Conservation (phyloP, 2,329 filamentous ascomycete species). For the Fusarium subtropicale region DNA sequence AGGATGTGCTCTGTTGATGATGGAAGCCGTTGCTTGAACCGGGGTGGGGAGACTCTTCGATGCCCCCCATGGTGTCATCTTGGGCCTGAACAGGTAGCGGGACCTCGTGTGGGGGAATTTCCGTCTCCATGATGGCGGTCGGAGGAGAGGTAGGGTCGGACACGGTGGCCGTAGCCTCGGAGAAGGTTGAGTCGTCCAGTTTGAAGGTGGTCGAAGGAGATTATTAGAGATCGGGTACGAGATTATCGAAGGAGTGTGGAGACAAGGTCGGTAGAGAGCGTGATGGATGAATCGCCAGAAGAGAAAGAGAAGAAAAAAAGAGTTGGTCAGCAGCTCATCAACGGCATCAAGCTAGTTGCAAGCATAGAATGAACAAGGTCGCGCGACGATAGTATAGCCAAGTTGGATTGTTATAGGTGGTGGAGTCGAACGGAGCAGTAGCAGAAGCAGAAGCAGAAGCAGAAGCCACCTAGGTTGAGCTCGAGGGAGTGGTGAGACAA, state of each 20-base stretch:
- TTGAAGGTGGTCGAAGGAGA: constrained; percentile 46
- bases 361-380: constrained; percentile 23
- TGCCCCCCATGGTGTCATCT: constrained; percentile 63
- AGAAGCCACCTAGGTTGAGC: constrained; percentile 34
- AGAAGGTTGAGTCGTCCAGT: constrained; percentile 58
- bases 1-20: constrained; percentile 61
- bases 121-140: constrained; percentile 59
- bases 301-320: constrained; percentile 17
- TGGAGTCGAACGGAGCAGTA: constrained; percentile 12
- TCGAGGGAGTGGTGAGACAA: constrained; percentile 37
- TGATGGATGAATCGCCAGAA: constrained; percentile 19
- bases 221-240: constrained; percentile 17
- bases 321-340: constrained; percentile 38
- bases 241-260: constrained; percentile 34
- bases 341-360: constrained; percentile 45
- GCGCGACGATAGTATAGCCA: neutral
- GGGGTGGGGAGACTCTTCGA: constrained; percentile 62
- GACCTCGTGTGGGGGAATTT: constrained; percentile 47
- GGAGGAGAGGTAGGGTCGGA: constrained; percentile 30
- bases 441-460: neutral
- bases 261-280: constrained; percentile 42
- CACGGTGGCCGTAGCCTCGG: constrained; percentile 39
- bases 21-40: constrained; percentile 53
- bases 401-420: constrained; percentile 29
- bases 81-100: constrained; percentile 41